Percentiles rank a stretch among this genome's conserved stretches.
These are phyloP conservation scores for Yarrowia phangngaensis DNA, from an alignment of 805 yeast species.

Conservation along the genomic window DNA sequence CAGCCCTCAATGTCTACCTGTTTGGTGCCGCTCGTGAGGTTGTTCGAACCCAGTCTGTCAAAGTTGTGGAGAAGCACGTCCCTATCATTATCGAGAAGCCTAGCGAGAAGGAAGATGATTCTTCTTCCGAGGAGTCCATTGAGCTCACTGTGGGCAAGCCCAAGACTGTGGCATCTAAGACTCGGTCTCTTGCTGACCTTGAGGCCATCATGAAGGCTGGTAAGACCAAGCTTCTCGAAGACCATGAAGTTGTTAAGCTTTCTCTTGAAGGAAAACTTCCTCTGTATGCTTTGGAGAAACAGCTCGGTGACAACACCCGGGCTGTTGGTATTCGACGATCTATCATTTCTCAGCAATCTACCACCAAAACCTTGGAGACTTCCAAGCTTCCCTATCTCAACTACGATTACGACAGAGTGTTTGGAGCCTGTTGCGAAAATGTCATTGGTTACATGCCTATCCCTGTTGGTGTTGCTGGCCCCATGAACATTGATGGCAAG, in stretches of 20 bases:
- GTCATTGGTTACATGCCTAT: constrained; percentile 95
- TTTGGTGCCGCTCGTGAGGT: constrained; percentile 61
- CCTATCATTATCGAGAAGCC: constrained; percentile 36
- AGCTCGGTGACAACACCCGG: constrained; percentile 79
- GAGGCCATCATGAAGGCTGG: constrained; percentile 65
- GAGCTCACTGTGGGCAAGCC: constrained; percentile 26
- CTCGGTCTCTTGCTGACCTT: constrained; percentile 54
- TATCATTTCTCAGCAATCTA: constrained; percentile 79
- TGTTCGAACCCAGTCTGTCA: constrained; percentile 34
- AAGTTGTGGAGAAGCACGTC: constrained; percentile 38
- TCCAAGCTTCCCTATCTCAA: constrained; percentile 70
- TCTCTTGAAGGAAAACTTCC: constrained; percentile 78
- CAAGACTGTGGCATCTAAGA: constrained; percentile 13
- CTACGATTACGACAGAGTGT: constrained; percentile 92
- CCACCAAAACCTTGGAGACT: constrained; percentile 72
- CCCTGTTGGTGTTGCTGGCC: constrained; percentile 98
- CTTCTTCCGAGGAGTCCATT: constrained; percentile 29
- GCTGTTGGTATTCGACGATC: constrained; percentile 92
- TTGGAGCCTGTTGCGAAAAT: constrained; percentile 98
- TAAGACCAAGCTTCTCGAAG: constrained; percentile 55
- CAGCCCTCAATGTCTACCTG: constrained; percentile 77
- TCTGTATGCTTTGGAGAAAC: constrained; percentile 89
- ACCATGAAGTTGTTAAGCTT: constrained; percentile 70
- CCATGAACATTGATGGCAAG: constrained; percentile 82
- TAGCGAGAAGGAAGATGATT: constrained; percentile 23